These are phyloP conservation scores for Myxozyma geophila DNA, from an alignment of 805 yeast genomes.

Conservation along the genomic window DNA sequence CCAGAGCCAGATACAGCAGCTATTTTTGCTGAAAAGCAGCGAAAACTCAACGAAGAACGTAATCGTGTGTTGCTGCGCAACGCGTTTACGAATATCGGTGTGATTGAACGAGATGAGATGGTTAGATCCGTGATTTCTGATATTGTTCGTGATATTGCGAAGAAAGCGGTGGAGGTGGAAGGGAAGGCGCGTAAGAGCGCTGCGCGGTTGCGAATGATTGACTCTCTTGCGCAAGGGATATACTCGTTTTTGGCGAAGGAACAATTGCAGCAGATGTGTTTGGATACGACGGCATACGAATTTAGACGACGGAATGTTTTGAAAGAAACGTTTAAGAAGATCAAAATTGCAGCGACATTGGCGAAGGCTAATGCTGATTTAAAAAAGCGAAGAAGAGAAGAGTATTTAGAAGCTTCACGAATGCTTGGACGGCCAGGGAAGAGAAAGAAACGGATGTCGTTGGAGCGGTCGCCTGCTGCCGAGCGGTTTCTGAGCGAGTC, in stretches of 20 bases:
- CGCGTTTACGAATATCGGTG: background rate
- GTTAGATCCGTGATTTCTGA: slow-evolving; percentile 22
- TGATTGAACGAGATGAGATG: slow-evolving; percentile 12
- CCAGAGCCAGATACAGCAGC: background rate
- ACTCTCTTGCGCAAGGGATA: slow-evolving; percentile 55
- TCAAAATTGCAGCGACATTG: slow-evolving; percentile 44
- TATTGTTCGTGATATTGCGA: slow-evolving; percentile 27
- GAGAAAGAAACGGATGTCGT: slow-evolving; percentile 11
- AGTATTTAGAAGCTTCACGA: slow-evolving; percentile 39
- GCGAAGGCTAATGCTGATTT: slow-evolving; percentile 41
- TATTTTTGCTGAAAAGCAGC: background rate
- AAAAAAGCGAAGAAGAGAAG: slow-evolving; percentile 50
- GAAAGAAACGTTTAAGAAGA: slow-evolving; percentile 41
- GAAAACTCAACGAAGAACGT: slow-evolving; percentile 6
- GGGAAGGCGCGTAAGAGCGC: slow-evolving; percentile 38
- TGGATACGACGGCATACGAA: slow-evolving; percentile 54
- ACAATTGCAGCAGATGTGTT: slow-evolving; percentile 51
- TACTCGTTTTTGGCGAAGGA: slow-evolving; percentile 67
- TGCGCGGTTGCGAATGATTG: slow-evolving; percentile 40
- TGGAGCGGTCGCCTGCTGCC: slow-evolving; percentile 15
- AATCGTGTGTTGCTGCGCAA: background rate
- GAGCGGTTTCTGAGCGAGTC: slow-evolving; percentile 34
- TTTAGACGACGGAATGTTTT: slow-evolving; percentile 47
- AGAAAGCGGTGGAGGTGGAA: slow-evolving; percentile 20
- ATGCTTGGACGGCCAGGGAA: slow-evolving; percentile 33